Conservation (phyloP, 345 rosid species). For the Cochlearia excelsa region DNA sequence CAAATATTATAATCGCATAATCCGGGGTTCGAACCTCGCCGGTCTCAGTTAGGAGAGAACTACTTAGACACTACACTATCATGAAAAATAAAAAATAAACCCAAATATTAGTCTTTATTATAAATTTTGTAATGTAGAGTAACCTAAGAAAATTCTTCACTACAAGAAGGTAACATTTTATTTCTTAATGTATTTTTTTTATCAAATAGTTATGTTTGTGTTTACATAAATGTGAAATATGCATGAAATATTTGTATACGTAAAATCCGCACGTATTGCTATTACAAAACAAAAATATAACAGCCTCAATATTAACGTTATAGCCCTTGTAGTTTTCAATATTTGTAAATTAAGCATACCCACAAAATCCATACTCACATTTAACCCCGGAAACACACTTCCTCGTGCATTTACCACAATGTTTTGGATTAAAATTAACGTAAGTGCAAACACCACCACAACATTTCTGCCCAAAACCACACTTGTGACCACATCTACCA, state of each 20-base stretch:
- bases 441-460: slow-evolving; percentile 51
- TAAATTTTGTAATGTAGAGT: too few relatives aligned
- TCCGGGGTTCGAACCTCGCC: too few relatives aligned
- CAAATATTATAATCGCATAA: too few relatives aligned
- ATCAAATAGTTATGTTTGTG: slow-evolving; percentile 13
- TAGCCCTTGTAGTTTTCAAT: neutral
- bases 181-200: neutral
- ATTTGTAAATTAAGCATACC: slow-evolving; percentile 49
- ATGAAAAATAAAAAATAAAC: too few relatives aligned
- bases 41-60: too few relatives aligned
- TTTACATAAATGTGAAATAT: neutral
- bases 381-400: slow-evolving; percentile 43
- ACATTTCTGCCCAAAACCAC: slow-evolving; percentile 53
- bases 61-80: too few relatives aligned
- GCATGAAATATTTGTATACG: slow-evolving; percentile 17
- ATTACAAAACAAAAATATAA: slow-evolving; percentile 7
- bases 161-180: neutral
- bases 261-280: slow-evolving; percentile 13
- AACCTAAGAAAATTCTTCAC: too few relatives aligned
- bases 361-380: slow-evolving; percentile 63
- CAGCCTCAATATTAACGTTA: slow-evolving; percentile 17
- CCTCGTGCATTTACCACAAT: slow-evolving; percentile 61
- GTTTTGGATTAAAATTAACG: slow-evolving; percentile 30
- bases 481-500: slow-evolving; percentile 54
- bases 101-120: too few relatives aligned